A percentile compares a stretch with the other conserved stretches of the same genome.
These are phyloP conservation scores for Neurospora crassa DNA, from an alignment of 2,329 filamentous ascomycete species.

Conservation along the genomic window DNA sequence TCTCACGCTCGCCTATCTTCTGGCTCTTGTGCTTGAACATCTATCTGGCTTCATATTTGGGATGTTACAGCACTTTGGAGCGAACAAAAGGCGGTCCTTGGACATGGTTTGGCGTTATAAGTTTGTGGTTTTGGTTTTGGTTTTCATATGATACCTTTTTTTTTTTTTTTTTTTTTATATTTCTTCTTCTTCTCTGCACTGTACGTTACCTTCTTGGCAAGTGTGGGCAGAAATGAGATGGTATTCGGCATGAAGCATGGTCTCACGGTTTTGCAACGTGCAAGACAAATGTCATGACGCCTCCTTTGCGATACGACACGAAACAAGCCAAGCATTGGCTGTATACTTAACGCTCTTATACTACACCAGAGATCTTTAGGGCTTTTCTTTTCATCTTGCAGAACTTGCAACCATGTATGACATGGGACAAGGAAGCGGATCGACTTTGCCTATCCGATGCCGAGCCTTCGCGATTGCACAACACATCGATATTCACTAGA, in stretches of 20 bases:
- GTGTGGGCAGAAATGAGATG: neutral
- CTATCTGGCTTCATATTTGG: neutral
- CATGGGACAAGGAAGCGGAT: neutral
- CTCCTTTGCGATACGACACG: neutral
- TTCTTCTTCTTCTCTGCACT: neutral
- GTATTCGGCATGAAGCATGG: neutral
- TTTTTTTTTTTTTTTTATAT: neutral
- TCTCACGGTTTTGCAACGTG: neutral
- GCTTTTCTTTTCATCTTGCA: neutral
- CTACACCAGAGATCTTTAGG: neutral
- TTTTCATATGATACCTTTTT: neutral
- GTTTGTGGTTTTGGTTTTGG: neutral
- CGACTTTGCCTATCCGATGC: neutral
- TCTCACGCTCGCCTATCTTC: neutral
- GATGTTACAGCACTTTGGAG: neutral
- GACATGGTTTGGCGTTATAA: neutral
- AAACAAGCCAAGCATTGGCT: neutral
- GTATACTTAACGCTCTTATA: neutral
- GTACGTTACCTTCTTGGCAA: neutral
- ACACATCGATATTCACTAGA: neutral
- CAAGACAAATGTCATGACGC: neutral
- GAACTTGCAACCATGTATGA: neutral
- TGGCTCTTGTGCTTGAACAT: neutral
- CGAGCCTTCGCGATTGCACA: neutral
- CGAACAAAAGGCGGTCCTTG: neutral